phyloP scores from a whole-genome alignment of 2,329 filamentous ascomycete species.

The Stachybotrys elegans region DNA sequence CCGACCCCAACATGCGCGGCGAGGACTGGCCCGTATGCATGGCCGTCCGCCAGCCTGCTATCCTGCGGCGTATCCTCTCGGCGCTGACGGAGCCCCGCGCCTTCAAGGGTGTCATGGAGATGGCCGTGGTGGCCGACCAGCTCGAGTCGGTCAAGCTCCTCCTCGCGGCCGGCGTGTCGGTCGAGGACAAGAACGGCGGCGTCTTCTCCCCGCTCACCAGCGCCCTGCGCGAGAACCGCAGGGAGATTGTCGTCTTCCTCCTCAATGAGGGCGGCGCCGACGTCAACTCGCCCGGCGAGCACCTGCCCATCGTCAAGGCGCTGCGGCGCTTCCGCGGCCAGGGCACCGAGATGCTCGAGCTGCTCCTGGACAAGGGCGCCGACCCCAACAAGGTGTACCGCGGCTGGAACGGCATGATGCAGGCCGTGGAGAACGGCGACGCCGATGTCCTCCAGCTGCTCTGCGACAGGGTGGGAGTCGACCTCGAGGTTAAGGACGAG shows the following conservation, averaged over 20 bases:
- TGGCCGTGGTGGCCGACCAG: slow-evolving; percentile 62
- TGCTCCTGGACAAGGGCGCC: slow-evolving; percentile 58
- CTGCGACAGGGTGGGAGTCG: slow-evolving; percentile 41
- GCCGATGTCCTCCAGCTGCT: slow-evolving; percentile 47
- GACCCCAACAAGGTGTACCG: slow-evolving; percentile 65
- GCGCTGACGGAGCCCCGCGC: slow-evolving; percentile 53
- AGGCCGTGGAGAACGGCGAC: slow-evolving; percentile 61
- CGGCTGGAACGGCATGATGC: slow-evolving; percentile 61
- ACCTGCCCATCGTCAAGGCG: slow-evolving; percentile 66
- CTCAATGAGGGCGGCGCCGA: slow-evolving; percentile 58
- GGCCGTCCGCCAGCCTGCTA: slow-evolving; percentile 56
- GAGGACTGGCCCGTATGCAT: slow-evolving; percentile 68
- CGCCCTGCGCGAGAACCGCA: slow-evolving; percentile 58
- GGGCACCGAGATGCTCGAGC: slow-evolving; percentile 56
- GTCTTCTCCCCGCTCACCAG: slow-evolving; percentile 67
- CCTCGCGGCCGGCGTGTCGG: slow-evolving; percentile 57
- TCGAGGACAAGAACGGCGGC: slow-evolving; percentile 68
- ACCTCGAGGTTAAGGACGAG: slow-evolving; percentile 49
- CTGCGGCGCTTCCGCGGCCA: slow-evolving; percentile 52
- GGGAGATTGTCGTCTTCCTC: slow-evolving; percentile 56
- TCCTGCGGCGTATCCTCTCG: slow-evolving; percentile 55
- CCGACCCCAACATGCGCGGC: slow-evolving; percentile 57
- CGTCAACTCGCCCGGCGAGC: slow-evolving; percentile 63
- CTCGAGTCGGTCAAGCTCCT: slow-evolving; percentile 63
- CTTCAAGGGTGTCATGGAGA: slow-evolving; percentile 63